Percentiles rank a stretch among this genome's conserved stretches.
phyloP scores from a whole-genome alignment of 1,139 yeast species.

The Suhomyces bolitotheri region DNA sequence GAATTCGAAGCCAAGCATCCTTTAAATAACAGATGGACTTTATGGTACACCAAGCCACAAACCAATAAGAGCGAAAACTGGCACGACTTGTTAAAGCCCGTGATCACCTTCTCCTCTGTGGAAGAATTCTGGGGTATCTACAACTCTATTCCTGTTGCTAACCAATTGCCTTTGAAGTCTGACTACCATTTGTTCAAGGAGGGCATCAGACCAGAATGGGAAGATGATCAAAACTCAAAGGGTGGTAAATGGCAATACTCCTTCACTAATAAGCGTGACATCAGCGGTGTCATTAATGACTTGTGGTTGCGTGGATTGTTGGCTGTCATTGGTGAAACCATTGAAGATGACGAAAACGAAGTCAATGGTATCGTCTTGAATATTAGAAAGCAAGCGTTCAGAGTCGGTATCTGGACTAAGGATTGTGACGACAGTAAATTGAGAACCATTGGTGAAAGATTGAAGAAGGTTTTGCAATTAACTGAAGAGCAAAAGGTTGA shows the following conservation, averaged over 20 bases:
- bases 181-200: conserved; percentile 96
- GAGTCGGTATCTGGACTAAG: conserved; percentile 93
- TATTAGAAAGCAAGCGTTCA: conserved; percentile 78
- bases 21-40: conserved; percentile 88
- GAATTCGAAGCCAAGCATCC: conserved; percentile 88
- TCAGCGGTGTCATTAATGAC: conserved; percentile 69
- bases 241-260: conserved; percentile 92
- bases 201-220: conserved; percentile 98
- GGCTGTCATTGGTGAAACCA: conserved; percentile 94
- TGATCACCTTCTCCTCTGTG: conserved; percentile 85
- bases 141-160: conserved; percentile 91
- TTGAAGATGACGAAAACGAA: conserved; percentile 84
- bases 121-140: conserved; percentile 99
- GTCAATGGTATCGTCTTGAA: conserved; percentile 95
- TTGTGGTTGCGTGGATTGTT: conserved; percentile 91
- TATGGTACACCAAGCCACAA: conserved; percentile 97
- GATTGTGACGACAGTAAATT: conserved; percentile 67
- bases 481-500: conserved; percentile 71
- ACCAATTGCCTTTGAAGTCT: conserved; percentile 86
- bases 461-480: conserved; percentile 76
- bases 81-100: conserved; percentile 92
- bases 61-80: conserved; percentile 79
- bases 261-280: conserved; percentile 68
- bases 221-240: conserved; percentile 78
- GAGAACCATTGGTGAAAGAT: conserved; percentile 75